Conservation (phyloP, 208 protist species). For the Balamuthia mandrillaris region DNA sequence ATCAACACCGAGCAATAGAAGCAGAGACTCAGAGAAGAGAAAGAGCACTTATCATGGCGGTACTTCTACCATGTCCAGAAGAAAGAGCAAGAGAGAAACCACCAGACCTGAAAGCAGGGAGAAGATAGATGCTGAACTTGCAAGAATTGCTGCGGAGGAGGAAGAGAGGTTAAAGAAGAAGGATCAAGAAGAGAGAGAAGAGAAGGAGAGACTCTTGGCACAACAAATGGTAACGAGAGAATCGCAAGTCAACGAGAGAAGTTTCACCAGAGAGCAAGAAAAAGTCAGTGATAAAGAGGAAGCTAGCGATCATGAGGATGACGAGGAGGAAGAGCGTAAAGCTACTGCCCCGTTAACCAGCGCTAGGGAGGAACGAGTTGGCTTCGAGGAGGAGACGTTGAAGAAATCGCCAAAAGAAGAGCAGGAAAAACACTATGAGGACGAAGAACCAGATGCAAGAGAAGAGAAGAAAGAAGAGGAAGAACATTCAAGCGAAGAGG, state of each 20-base stretch:
- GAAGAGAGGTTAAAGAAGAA: not conserved
- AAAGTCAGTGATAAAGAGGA: not conserved
- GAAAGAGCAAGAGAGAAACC: not conserved
- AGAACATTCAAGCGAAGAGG: too few species aligned
- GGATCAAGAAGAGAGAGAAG: not conserved
- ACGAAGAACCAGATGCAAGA: too few species aligned
- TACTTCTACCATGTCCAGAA: not conserved
- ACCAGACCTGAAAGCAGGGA: not conserved
- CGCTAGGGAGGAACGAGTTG: too few species aligned
- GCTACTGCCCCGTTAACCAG: too few species aligned
- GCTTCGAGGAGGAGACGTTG: too few species aligned
- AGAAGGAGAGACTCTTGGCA: too few species aligned
- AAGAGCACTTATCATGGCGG: not conserved
- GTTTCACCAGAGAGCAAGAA: not conserved
- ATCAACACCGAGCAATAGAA: not conserved
- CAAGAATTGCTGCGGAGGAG: not conserved
- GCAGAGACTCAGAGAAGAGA: not conserved
- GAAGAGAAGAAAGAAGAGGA: too few species aligned
- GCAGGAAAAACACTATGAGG: too few species aligned
- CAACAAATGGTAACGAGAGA: too few species aligned
- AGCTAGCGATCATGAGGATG: not conserved
- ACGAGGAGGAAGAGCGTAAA: not conserved
- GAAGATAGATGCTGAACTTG: not conserved
- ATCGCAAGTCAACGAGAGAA: not conserved
- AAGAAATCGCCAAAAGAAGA: too few species aligned